phyloP scores from a whole-genome alignment of 2,329 filamentous ascomycete species.

The Alternaria rosae region DNA sequence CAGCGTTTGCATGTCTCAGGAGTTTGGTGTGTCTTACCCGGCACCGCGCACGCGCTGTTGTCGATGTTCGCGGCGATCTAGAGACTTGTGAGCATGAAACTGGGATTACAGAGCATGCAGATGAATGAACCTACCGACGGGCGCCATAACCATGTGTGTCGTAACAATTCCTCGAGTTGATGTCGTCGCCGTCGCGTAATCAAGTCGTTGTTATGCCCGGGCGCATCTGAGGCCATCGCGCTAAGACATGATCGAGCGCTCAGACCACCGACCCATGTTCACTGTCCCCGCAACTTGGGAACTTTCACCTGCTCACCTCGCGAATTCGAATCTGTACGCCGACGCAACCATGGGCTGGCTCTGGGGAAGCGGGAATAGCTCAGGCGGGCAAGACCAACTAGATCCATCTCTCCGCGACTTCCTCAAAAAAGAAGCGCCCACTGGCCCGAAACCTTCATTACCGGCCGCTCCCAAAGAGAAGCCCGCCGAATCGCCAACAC shows the following conservation, averaged over 20 bases:
- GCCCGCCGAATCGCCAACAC: slow-evolving; percentile 24
- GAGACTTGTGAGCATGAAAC: slow-evolving; percentile 8
- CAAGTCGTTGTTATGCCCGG: slow-evolving; percentile 25
- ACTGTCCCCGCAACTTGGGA: slow-evolving; percentile 19
- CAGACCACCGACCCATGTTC: slow-evolving; percentile 13
- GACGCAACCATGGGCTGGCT: slow-evolving; percentile 66
- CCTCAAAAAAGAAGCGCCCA: slow-evolving; percentile 80
- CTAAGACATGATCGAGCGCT: slow-evolving; percentile 17
- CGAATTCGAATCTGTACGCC: not conserved
- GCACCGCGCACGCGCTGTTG: slow-evolving; percentile 66
- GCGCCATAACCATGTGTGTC: slow-evolving; percentile 40
- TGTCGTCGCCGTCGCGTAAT: slow-evolving; percentile 23
- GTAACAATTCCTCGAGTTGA: slow-evolving; percentile 21
- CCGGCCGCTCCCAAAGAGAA: slow-evolving; percentile 40
- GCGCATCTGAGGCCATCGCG: slow-evolving; percentile 21
- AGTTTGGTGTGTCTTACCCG: slow-evolving; percentile 54
- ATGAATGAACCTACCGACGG: slow-evolving; percentile 33
- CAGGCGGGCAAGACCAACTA: slow-evolving; percentile 70
- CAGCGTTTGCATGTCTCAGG: slow-evolving; percentile 17
- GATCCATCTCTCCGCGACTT: slow-evolving; percentile 86
- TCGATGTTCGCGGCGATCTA: slow-evolving; percentile 62
- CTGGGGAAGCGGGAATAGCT: slow-evolving; percentile 56
- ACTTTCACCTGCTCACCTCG: slow-evolving; percentile 10
- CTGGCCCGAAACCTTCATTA: slow-evolving; percentile 63
- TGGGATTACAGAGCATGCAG: not conserved